Conservation (phyloP, 129 eudicot genomes). For the Centaurea solstitialis region DNA sequence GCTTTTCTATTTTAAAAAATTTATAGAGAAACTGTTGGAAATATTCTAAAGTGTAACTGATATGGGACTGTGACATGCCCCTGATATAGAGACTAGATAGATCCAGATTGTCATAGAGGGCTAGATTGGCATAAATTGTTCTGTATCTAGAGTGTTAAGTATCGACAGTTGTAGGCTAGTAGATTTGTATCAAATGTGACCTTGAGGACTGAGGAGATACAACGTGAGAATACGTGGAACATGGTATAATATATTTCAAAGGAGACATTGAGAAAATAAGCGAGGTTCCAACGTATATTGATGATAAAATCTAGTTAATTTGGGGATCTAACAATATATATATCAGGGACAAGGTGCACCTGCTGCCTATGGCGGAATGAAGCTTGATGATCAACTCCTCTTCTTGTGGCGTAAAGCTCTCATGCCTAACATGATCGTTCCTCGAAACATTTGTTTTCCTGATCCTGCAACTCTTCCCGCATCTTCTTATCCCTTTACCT, state of each 20-base stretch:
- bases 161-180: not conserved
- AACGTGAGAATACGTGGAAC: not conserved
- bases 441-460: constrained; percentile 48
- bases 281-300: not conserved
- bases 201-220: not conserved
- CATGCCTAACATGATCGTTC: constrained; percentile 46
- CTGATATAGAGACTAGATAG: not conserved
- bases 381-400: constrained; percentile 87
- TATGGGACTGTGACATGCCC: not conserved
- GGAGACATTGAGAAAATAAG: not conserved
- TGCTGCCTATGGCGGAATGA: constrained; percentile 94
- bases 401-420: constrained; percentile 79
- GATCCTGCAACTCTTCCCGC: constrained; percentile 72
- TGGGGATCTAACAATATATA: not conserved
- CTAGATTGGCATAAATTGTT: not conserved
- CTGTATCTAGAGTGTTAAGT: not conserved
- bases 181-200: not conserved
- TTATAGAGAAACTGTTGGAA: too few species aligned
- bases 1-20: too few species aligned
- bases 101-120: not conserved
- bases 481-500: constrained; percentile 50
- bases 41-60: not conserved
- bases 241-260: not conserved
- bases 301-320: not conserved
- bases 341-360: constrained; percentile 31